A percentile compares a stretch with the other conserved stretches of the same genome.
These are phyloP conservation scores for Trametes villosa DNA, from an alignment of 768 basidiomycete species.

Conservation along the genomic window DNA sequence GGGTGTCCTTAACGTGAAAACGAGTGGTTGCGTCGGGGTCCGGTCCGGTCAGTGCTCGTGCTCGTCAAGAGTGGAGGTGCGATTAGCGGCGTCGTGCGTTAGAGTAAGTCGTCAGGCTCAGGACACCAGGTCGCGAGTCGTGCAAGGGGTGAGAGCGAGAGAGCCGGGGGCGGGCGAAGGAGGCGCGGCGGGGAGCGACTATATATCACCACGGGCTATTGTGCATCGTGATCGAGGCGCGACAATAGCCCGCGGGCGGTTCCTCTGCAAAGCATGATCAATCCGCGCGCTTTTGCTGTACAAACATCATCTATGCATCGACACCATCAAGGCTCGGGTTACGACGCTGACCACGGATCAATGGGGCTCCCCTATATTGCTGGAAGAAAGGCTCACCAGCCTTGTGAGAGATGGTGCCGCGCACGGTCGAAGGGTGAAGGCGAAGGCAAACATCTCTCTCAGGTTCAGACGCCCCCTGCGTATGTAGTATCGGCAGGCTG, in stretches of 20 bases:
- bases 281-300: background rate
- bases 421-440: too few relatives aligned
- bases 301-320: slow-evolving; percentile 1
- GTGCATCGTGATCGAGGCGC: background rate
- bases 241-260: background rate
- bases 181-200: background rate
- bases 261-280: background rate
- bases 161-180: background rate
- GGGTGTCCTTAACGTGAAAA: background rate
- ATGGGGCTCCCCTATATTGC: too few relatives aligned
- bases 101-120: slow-evolving; percentile 2
- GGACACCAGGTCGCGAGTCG: slow-evolving; percentile 22
- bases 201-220: slow-evolving; percentile 1
- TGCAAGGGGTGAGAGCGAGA: background rate
- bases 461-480: too few relatives aligned
- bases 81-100: background rate
- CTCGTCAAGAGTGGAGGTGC: background rate
- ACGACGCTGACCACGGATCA: too few relatives aligned
- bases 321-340: background rate
- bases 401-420: too few relatives aligned
- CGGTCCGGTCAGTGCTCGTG: background rate
- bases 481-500: too few relatives aligned
- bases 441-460: too few relatives aligned
- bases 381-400: too few relatives aligned
- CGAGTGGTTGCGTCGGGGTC: background rate